phyloP scores from a whole-genome alignment of 73 alveolate species.

The Symbiodinium pilosum region DNA sequence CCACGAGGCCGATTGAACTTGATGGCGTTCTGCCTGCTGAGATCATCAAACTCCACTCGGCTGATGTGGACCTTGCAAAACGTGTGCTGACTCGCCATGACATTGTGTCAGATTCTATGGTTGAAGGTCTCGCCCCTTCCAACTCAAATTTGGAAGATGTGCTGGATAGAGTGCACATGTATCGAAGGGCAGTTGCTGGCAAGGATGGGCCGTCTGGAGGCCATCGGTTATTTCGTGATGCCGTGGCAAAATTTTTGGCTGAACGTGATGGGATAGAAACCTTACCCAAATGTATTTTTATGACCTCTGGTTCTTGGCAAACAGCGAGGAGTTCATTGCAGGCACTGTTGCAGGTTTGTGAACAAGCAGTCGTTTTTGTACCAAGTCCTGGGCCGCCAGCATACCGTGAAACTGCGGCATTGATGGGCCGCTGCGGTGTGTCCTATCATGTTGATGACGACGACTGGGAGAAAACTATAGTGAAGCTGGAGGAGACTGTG shows the following conservation, averaged over 20 bases:
- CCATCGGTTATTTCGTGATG: background rate
- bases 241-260: background rate
- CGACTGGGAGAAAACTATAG: background rate
- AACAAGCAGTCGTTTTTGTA: background rate
- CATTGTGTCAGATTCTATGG: background rate
- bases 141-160: background rate
- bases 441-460: background rate
- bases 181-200: background rate
- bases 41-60: background rate
- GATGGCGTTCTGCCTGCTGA: background rate
- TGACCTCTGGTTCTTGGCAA: slow-evolving; percentile 3
- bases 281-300: background rate
- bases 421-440: background rate
- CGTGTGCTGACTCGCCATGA: background rate
- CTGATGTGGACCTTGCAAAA: background rate
- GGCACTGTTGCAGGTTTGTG: background rate
- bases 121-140: background rate
- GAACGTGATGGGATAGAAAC: background rate
- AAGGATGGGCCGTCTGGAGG: background rate
- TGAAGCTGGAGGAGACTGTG: background rate
- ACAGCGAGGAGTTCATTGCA: background rate
- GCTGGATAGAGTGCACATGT: background rate
- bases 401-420: background rate
- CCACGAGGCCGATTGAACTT: background rate
- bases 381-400: slow-evolving; percentile 10